These are phyloP conservation scores for Phanerodontia chrysosporium DNA, from an alignment of 768 basidiomycete genomes.

Conservation along the genomic window DNA sequence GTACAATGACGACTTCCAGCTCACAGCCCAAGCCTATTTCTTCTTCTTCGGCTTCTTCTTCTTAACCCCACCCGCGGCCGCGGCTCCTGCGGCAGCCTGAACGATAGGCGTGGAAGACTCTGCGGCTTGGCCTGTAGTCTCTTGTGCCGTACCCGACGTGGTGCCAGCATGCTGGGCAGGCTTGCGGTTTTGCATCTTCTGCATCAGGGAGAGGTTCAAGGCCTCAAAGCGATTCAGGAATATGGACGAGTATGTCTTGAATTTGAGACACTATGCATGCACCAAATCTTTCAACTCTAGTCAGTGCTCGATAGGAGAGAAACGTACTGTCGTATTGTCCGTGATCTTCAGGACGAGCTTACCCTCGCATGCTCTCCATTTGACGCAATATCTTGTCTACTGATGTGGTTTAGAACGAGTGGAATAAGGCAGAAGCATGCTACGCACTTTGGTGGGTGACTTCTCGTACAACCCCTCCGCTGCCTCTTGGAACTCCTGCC, in stretches of 20 bases:
- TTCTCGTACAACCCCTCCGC: slow-evolving; percentile 81
- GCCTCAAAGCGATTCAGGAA: slow-evolving; percentile 96
- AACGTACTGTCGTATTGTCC: slow-evolving; percentile 78
- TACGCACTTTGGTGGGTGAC: slow-evolving; percentile 70
- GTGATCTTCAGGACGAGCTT: slow-evolving; percentile 93
- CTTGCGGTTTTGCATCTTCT: slow-evolving; percentile 72
- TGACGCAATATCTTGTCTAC: slow-evolving; percentile 87
- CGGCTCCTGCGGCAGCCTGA: slow-evolving; percentile 16
- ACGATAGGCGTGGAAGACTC: background rate
- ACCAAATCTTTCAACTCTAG: background rate
- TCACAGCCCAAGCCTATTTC: too few species aligned
- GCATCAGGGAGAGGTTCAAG: slow-evolving; percentile 81
- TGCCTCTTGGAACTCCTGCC: slow-evolving; percentile 88
- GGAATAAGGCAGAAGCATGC: background rate
- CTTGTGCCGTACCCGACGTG: background rate
- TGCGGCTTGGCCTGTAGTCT: background rate
- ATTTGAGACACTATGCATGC: slow-evolving; percentile 78
- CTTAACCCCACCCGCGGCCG: slow-evolving; percentile 60
- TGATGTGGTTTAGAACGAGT: background rate
- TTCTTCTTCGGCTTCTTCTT: slow-evolving; percentile 86
- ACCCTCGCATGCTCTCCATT: slow-evolving; percentile 84
- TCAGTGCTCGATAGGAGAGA: background rate
- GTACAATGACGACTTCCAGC: too few species aligned
- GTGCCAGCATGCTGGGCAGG: slow-evolving; percentile 13
- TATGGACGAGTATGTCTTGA: slow-evolving; percentile 91